These are phyloP conservation scores for Penicillium sp. DNA, from an alignment of 2,329 filamentous ascomycete genomes.

Conservation along the genomic window DNA sequence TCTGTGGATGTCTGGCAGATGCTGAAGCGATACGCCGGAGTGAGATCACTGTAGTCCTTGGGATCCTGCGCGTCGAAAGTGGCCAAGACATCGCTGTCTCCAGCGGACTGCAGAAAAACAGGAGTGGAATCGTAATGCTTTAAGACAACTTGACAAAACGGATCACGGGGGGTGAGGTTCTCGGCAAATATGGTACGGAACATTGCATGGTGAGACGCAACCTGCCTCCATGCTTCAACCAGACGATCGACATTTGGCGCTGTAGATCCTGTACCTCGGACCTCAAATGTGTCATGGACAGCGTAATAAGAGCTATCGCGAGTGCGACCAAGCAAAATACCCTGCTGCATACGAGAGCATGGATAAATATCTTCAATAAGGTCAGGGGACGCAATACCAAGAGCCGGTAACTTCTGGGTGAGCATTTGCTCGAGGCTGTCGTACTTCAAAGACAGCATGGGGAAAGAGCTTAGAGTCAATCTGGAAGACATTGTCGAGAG, in stretches of 20 bases:
- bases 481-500: constrained; percentile 26
- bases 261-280: constrained; percentile 17
- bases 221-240: constrained; percentile 31
- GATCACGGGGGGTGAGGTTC: constrained; percentile 31
- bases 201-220: constrained; percentile 36
- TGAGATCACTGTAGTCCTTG: constrained; percentile 24
- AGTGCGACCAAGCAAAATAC: constrained; percentile 35
- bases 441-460: constrained; percentile 48
- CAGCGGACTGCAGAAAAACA: constrained; percentile 30
- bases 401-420: constrained; percentile 35
- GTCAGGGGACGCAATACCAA: constrained; percentile 35
- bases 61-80: constrained; percentile 31
- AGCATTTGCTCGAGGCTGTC: constrained; percentile 41
- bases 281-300: constrained; percentile 40
- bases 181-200: constrained; percentile 40
- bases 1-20: constrained; percentile 44
- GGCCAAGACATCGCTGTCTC: constrained; percentile 30
- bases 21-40: constrained; percentile 49
- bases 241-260: constrained; percentile 30
- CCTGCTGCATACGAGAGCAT: constrained; percentile 41
- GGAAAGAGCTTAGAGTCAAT: constrained; percentile 46
- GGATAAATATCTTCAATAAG: constrained; percentile 47
- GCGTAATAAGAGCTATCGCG: constrained; percentile 38
- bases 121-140: constrained; percentile 31
- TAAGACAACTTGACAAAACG: constrained; percentile 38